phyloP scores from a whole-genome alignment of 208 protist species.

The Crithidia mellificae region DNA sequence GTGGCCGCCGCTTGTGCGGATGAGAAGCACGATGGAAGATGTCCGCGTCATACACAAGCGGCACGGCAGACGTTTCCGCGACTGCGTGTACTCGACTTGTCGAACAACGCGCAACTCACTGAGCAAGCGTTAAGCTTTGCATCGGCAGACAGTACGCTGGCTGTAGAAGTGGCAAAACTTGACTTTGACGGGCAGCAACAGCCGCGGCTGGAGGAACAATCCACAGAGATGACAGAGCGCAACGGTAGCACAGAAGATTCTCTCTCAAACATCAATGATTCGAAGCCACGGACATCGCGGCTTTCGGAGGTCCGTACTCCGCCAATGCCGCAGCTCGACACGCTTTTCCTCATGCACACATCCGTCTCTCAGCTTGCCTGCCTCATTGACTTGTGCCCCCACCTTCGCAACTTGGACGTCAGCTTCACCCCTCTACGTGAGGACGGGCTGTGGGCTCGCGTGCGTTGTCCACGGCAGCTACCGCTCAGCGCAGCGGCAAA shows the following conservation, averaged over 20 bases:
- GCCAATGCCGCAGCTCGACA: slow-evolving; percentile 8
- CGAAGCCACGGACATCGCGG: neutral
- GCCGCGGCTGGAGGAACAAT: too few relatives aligned
- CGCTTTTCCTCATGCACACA: slow-evolving; percentile 30
- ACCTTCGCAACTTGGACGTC: slow-evolving; percentile 17
- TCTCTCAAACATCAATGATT: neutral
- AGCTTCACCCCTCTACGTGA: slow-evolving; percentile 22
- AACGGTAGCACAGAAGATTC: neutral
- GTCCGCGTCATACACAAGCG: too few relatives aligned
- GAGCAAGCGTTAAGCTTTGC: slow-evolving; percentile 15
- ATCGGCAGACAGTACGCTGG: neutral
- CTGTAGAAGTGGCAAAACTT: too few relatives aligned
- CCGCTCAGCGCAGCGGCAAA: neutral
- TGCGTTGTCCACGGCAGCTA: neutral
- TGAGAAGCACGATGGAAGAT: too few relatives aligned
- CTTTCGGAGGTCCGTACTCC: neutral
- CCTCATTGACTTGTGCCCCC: slow-evolving; percentile 17
- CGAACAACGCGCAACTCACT: slow-evolving; percentile 27
- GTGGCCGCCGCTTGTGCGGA: too few relatives aligned
- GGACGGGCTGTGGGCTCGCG: slow-evolving; percentile 16
- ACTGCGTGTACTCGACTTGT: slow-evolving; percentile 21
- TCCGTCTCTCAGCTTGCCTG: slow-evolving; percentile 7
- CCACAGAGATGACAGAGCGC: neutral
- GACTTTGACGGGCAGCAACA: too few relatives aligned
- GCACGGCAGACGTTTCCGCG: slow-evolving; percentile 1